Conservation (phyloP, 768 basidiomycete species). For the Suillus spraguei region DNA sequence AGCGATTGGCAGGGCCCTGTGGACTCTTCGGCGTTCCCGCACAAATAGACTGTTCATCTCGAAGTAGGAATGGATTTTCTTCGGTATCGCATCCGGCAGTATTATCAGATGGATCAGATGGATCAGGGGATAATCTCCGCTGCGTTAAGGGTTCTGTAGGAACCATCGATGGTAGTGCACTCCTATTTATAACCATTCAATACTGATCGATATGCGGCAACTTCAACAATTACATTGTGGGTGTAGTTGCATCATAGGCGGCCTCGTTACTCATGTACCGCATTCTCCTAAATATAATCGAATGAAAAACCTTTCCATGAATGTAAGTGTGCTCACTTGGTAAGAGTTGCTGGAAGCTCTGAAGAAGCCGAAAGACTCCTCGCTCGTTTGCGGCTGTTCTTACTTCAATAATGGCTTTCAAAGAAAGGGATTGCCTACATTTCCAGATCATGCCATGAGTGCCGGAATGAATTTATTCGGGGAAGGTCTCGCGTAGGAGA, state of each 20-base stretch:
- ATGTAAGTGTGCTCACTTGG: conserved; percentile 24
- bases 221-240: conserved; percentile 11
- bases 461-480: conserved; percentile 1
- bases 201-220: neutral
- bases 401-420: neutral
- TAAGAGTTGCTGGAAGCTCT: conserved; percentile 15
- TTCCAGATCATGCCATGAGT: neutral
- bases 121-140: neutral
- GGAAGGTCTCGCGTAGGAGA: neutral
- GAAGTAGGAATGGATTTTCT: neutral
- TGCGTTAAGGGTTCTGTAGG: neutral
- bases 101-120: neutral
- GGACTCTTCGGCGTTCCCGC: neutral
- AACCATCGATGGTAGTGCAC: neutral
- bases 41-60: neutral
- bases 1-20: conserved; percentile 17
- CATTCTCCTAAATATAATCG: conserved; percentile 2
- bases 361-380: conserved; percentile 22
- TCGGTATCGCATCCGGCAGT: neutral
- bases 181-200: conserved; percentile 11
- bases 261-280: neutral
- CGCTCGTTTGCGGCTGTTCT: conserved; percentile 28
- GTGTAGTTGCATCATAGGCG: conserved; percentile 4
- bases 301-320: neutral
- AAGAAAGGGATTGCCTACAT: neutral